Percentiles rank a stretch among this genome's conserved stretches.
phyloP scores from a whole-genome alignment of 129 eudicot genomes.

The Flaveria bidentis region DNA sequence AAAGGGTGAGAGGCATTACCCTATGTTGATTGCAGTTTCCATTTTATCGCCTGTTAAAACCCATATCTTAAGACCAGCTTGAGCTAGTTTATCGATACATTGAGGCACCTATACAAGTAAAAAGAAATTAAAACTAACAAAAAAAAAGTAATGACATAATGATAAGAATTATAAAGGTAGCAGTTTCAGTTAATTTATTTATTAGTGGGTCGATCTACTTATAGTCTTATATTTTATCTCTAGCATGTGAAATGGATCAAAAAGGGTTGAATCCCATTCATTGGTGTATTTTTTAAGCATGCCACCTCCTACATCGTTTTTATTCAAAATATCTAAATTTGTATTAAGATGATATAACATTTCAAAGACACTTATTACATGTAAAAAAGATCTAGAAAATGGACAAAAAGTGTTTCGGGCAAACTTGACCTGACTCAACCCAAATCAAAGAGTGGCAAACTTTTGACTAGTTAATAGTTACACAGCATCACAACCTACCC shows the following conservation, averaged over 20 bases:
- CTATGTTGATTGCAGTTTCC: conserved; percentile 99
- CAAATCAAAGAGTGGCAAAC: not conserved
- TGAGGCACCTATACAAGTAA: conserved; percentile 73
- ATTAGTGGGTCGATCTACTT: not conserved
- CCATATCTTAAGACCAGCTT: conserved; percentile 99
- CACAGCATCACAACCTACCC: not conserved
- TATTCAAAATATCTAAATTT: not conserved
- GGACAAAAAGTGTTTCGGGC: not conserved
- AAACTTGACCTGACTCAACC: not conserved
- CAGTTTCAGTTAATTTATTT: not conserved
- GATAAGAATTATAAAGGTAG: not conserved
- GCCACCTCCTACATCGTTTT: not conserved
- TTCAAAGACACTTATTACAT: not conserved
- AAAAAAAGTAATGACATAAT: not conserved
- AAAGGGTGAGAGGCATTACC: conserved; percentile 50
- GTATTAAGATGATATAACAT: not conserved
- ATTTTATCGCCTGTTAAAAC: conserved; percentile 98
- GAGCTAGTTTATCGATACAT: conserved; percentile 97
- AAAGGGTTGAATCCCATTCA: not conserved
- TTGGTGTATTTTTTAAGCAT: not conserved
- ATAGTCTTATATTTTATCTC: not conserved
- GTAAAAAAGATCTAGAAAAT: not conserved
- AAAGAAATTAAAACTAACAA: not conserved
- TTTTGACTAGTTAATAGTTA: not conserved
- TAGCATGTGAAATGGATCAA: conserved; percentile 8